phyloP scores from a whole-genome alignment of 495 filamentous ascomycete genomes.

The Xylaria nigripes region DNA sequence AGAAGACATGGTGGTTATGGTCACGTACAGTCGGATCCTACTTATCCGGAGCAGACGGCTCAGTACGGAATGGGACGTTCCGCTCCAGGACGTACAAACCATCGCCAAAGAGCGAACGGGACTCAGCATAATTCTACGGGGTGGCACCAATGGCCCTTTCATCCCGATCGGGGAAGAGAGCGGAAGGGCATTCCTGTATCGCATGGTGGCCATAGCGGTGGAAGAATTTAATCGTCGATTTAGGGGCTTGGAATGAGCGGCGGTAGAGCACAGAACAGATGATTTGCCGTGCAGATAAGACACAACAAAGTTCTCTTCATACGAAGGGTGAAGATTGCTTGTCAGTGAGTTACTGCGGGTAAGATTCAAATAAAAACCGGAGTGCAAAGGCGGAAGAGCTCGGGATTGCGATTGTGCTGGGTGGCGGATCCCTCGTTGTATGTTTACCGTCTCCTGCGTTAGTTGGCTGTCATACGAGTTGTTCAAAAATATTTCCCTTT shows the following conservation, averaged over 20 bases:
- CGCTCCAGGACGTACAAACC: conserved; percentile 90
- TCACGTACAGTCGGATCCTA: conserved; percentile 89
- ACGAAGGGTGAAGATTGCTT: no score
- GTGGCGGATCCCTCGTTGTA: no score
- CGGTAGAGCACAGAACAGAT: neutral
- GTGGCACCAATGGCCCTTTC: conserved; percentile 88
- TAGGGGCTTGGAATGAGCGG: conserved; percentile 21
- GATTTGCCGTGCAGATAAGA: neutral
- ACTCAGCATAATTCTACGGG: conserved; percentile 78
- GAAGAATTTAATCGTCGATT: conserved; percentile 51
- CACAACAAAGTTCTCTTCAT: neutral
- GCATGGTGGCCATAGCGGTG: conserved; percentile 49
- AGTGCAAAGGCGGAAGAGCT: no score
- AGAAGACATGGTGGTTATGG: conserved; percentile 88
- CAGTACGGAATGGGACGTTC: conserved; percentile 88
- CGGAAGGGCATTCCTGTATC: conserved; percentile 75
- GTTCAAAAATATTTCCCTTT: no score
- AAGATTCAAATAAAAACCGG: no score
- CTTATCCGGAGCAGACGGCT: conserved; percentile 78
- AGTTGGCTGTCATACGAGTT: no score
- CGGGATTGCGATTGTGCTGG: no score
- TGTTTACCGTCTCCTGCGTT: no score
- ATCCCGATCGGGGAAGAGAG: conserved; percentile 88
- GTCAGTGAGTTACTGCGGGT: no score
- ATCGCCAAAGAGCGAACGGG: conserved; percentile 95